Base-by-base conservation (phyloP, 305 asterid genomes). In the Fraxinus angustifolia region DNA sequence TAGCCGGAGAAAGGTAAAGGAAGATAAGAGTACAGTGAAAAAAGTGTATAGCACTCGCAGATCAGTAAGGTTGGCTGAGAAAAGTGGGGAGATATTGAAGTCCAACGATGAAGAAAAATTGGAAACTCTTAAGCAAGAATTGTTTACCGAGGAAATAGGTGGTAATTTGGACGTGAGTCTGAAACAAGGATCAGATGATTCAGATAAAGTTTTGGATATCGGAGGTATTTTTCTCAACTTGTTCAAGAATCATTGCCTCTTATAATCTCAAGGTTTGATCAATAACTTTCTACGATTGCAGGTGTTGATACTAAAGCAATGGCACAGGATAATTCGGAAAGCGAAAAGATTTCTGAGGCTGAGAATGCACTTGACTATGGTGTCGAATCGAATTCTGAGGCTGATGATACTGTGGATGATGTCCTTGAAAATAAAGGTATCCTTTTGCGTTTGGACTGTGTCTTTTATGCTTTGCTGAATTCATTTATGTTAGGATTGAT, bases 11-110 rank as follows among this genome's bases (percentile, higher is more conserved):
- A 81, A 87, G 85, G 87, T 78, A 65, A 73, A 40, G 82, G 85
- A 78, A 76, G 90, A 80, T 80, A 89, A 83, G 33, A 88, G 86
- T 30, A 79, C 87, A 6, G 86, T 84, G 42, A 85, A 40, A 42
- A 83, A 35, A 34, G 86, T 73, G 28, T 88, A 84, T 40, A 83
- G 92, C 86, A 87, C 95, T 1, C 85, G 98, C 17, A 78, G 93
- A 73, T 95, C 99, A 4, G 84, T 82, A 38, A 92, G 98, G 88
- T 85, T 92, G 90, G 90, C 92, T n/a, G 84, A 35, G 85, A 92
- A 91, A 86, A 80, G 40, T 26, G 58, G 8, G 35, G 84, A 76
- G 77, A 71, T 78, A 31, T 6, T 34, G 78, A 76, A 48, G 79
- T 79, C 72, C 31, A 80, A 6, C 40, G 78, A 68, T 28, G 82